A percentile compares a stretch with the other conserved stretches of the same genome.
These are phyloP conservation scores for Corynascus novoguineensis DNA, from an alignment of 495 filamentous ascomycete species.

Conservation along the genomic window DNA sequence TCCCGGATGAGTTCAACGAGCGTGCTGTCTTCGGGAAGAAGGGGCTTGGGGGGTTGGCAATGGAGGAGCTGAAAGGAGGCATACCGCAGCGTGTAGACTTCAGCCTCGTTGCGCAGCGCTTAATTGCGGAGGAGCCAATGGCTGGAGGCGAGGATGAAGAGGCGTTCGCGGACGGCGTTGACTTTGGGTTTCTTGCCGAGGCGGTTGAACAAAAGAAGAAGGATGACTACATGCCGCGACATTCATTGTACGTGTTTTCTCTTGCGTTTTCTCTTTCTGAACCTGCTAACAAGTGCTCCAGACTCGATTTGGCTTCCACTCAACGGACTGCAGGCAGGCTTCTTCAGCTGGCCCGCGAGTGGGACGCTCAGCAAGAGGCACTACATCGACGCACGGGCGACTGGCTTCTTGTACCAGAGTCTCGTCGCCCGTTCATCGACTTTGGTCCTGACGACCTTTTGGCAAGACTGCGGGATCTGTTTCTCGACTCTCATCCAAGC, in stretches of 20 bases:
- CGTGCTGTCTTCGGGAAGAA: slow-evolving; percentile 5
- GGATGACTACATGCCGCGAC: slow-evolving; percentile 24
- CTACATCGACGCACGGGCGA: slow-evolving; percentile 10
- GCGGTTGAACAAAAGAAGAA: slow-evolving; percentile 12
- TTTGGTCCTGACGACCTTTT: slow-evolving; percentile 18
- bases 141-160: neutral
- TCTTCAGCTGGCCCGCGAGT: slow-evolving; percentile 17
- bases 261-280: neutral
- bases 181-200: slow-evolving; percentile 14
- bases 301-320: slow-evolving; percentile 17
- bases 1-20: slow-evolving; percentile 30
- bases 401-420: slow-evolving; percentile 11
- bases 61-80: neutral
- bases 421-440: slow-evolving; percentile 10
- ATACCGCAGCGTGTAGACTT: slow-evolving; percentile 4
- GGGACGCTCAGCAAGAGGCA: slow-evolving; percentile 16
- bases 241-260: slow-evolving; percentile 17
- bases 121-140: neutral
- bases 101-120: slow-evolving; percentile 11
- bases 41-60: neutral
- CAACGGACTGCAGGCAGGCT: neutral
- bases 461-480: slow-evolving; percentile 9
- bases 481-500: neutral
- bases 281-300: slow-evolving; percentile 13
- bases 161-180: neutral